Evolutionary conservation across 148 eudicot genomes (phyloP).

Genomic region (Amaranthus hypochondriacus): DNA sequence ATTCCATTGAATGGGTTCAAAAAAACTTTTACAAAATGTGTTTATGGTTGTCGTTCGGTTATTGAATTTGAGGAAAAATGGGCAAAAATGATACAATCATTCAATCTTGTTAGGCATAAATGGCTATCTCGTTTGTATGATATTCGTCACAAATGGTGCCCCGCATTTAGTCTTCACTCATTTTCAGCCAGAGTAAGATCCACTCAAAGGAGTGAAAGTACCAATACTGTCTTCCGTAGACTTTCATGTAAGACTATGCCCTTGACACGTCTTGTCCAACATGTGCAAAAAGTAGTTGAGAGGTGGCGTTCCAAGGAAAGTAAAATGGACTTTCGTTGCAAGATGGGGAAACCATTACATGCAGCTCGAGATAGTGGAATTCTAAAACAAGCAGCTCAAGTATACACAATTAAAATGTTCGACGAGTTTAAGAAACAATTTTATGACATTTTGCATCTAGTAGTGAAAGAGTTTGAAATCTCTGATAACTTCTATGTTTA

Average conservation of each 20-base stretch:
- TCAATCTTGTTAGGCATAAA: background rate
- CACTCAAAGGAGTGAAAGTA: slow-evolving; percentile 2
- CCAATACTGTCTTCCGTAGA: background rate
- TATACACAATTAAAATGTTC: background rate
- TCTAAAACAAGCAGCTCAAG: background rate
- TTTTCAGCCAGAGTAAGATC: slow-evolving; percentile 3
- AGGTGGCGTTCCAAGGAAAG: background rate
- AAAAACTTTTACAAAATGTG: background rate
- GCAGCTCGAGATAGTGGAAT: slow-evolving; percentile 10
- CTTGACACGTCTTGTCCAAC: background rate
- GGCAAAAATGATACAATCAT: background rate
- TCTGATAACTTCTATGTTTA: too few species aligned
- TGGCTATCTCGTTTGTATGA: background rate
- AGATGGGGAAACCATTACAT: background rate
- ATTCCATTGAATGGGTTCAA: background rate
- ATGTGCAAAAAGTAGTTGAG: background rate
- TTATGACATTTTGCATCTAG: background rate
- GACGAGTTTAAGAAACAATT: background rate
- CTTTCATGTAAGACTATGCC: slow-evolving; percentile 6
- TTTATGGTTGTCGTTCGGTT: slow-evolving; percentile 3
- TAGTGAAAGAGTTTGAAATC: background rate
- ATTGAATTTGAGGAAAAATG: background rate
- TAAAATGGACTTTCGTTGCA: background rate
- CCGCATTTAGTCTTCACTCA: background rate
- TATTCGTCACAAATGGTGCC: slow-evolving; percentile 2